These are phyloP conservation scores for Neophaeococcomyces mojaviensis DNA, from an alignment of 2,329 filamentous ascomycete species.

Conservation along the genomic window DNA sequence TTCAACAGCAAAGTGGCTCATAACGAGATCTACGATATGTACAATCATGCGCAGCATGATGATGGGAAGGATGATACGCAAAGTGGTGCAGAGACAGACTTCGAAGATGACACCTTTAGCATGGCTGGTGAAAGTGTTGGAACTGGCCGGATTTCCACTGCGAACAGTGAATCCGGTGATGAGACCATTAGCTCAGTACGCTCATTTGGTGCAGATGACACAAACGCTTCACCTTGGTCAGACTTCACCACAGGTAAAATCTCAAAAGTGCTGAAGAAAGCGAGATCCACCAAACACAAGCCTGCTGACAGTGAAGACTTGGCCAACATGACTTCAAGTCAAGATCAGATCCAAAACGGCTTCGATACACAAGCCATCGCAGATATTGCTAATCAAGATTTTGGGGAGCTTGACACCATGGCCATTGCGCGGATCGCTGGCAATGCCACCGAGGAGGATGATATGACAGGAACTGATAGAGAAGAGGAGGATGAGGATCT, in stretches of 20 bases:
- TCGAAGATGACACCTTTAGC: constrained; percentile 69
- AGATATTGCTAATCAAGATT: constrained; percentile 20
- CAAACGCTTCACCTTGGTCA: constrained; percentile 62
- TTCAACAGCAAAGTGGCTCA: constrained; percentile 91
- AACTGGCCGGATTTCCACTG: constrained; percentile 62
- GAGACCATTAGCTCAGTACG: constrained; percentile 30
- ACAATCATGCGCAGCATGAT: constrained; percentile 70
- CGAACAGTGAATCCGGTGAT: constrained; percentile 58
- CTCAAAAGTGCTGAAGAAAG: constrained; percentile 42
- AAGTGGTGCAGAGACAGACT: constrained; percentile 57
- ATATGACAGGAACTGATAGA: constrained; percentile 28
- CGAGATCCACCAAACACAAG: constrained; percentile 26
- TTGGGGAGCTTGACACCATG: constrained; percentile 23
- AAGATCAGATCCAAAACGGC: constrained; percentile 23
- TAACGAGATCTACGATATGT: constrained; percentile 95
- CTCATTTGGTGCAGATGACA: constrained; percentile 31
- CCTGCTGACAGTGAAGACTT: constrained; percentile 15
- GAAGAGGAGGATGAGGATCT: constrained; percentile 24
- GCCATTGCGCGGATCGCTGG: constrained; percentile 22
- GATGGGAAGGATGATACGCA: constrained; percentile 42
- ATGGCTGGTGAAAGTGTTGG: constrained; percentile 78
- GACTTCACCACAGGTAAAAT: constrained; percentile 67
- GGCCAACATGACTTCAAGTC: constrained; percentile 23
- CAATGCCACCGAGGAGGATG: constrained; percentile 15
- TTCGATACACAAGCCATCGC: constrained; percentile 23